phyloP scores from a whole-genome alignment of 2,329 filamentous ascomycete species.

The Fusarium acutatum region DNA sequence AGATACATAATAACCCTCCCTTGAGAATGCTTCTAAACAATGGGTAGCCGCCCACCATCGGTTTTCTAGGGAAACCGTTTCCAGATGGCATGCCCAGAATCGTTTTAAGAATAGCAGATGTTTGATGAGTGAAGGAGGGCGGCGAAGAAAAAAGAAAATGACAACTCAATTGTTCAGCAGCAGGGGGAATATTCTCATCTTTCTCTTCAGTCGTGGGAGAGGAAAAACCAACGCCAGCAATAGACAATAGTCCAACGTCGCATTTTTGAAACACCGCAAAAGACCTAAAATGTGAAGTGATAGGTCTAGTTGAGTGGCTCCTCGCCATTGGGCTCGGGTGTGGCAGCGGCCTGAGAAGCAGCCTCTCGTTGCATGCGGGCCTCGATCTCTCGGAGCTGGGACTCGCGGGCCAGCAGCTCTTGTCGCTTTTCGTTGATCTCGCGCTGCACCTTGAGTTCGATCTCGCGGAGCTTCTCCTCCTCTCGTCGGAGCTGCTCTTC shows the following conservation, averaged over 20 bases:
- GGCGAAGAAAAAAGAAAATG: constrained; percentile 48
- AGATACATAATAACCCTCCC: constrained; percentile 23
- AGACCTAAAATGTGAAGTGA: constrained; percentile 43
- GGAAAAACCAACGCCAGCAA: constrained; percentile 60
- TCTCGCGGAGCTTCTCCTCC: constrained; percentile 99
- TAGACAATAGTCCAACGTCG: constrained; percentile 57
- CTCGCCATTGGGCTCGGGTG: constrained; percentile 64
- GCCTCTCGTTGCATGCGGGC: constrained; percentile 93
- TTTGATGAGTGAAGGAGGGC: constrained; percentile 40
- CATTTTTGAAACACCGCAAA: constrained; percentile 48
- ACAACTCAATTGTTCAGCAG: constrained; percentile 50
- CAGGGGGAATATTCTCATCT: constrained; percentile 54
- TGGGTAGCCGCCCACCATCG: constrained; percentile 24
- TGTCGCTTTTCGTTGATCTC: constrained; percentile 99
- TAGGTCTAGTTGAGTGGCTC: constrained; percentile 56
- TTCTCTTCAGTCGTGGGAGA: constrained; percentile 53
- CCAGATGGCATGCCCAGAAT: constrained; percentile 40
- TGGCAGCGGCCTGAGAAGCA: constrained; percentile 57
- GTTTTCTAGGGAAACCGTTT: constrained; percentile 16
- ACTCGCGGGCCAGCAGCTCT: constrained; percentile 95
- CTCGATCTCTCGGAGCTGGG: constrained; percentile 98
- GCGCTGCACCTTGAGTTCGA: constrained; percentile 98
- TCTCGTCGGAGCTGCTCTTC: constrained; percentile 98
- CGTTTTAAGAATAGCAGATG: constrained; percentile 43
- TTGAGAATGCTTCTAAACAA: constrained; percentile 30